Conservation (phyloP, 2,329 filamentous ascomycete genomes). For the Pseudodiploospora longispora region DNA sequence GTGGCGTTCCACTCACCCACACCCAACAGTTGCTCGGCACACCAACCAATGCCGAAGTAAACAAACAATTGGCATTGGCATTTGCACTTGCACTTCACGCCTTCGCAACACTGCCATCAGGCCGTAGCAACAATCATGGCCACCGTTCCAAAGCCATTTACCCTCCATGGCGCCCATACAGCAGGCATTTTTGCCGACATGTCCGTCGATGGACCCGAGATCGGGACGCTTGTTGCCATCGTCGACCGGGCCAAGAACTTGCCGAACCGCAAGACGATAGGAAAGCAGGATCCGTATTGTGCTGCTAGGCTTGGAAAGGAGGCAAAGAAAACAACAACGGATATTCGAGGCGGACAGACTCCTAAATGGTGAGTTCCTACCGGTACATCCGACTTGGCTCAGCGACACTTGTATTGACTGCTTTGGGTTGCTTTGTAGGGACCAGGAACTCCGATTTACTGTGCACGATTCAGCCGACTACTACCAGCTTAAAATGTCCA, state of each 20-base stretch:
- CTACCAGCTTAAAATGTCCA: conserved; percentile 86
- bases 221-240: conserved; percentile 86
- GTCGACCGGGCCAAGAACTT: conserved; percentile 95
- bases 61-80: conserved; percentile 4
- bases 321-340: conserved; percentile 92
- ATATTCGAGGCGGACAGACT: conserved; percentile 89
- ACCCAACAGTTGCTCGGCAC: neutral
- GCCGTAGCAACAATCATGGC: conserved; percentile 33
- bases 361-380: conserved; percentile 67
- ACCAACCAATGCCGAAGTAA: conserved; percentile 10
- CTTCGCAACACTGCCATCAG: conserved; percentile 6
- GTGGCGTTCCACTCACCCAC: too few species aligned
- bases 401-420: neutral
- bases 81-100: conserved; percentile 2
- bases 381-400: neutral
- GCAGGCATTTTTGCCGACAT: conserved; percentile 93
- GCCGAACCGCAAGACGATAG: conserved; percentile 93
- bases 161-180: conserved; percentile 63
- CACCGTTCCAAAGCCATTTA: conserved; percentile 44
- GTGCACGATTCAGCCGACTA: conserved; percentile 97
- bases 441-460: conserved; percentile 91
- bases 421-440: conserved; percentile 48
- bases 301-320: conserved; percentile 91
- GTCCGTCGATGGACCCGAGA: conserved; percentile 83
- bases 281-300: conserved; percentile 97